Base-by-base conservation (phyloP, 192 early-diverging fungal species). In the Backusella luteola region DNA sequence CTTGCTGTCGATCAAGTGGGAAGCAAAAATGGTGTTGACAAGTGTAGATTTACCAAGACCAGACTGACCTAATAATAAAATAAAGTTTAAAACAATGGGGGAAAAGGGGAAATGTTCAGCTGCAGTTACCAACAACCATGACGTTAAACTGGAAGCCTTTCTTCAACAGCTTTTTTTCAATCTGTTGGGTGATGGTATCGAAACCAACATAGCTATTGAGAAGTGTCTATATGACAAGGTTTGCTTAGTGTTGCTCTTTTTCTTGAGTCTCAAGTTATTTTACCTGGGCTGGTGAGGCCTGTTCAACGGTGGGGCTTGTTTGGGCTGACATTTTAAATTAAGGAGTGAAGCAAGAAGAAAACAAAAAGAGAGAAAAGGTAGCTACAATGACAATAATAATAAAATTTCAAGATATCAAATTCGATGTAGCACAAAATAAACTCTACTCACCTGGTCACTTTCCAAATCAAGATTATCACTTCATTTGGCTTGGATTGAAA, bases 31-130 rank as follows among this genome's bases (percentile, higher is more conserved):
- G 84, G 96, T 99, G 89, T 99, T 99, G 85, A 98, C 92, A 75
- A 99, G 88, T 41, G 97, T 99, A 72, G 94, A 94, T 89, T 99
- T 99, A 85, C 97, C 97, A 79, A 98, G 88, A 29, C 97, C 97
- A 49, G 96, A 93, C 85, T 96, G 94, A 74, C 97, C 97, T 68
- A 68, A 35, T 92, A 73, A 56, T 73, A 32, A 36, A 63, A 74
- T 21, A 67, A 36, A 19, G 19, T 69, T 67, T 68, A 44, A 53
- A 23, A 36, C 35, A 15, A 4, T 68, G 6, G 6, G 9, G 44
- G 15, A 69, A 32, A 3, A 3, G 7, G 35, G 36, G n/a, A 23
- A 69, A 3, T 17, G 0, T 9, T 41, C 4, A 5, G 2, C 39
- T 84, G 92, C 93, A 26, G 90, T 76, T 59, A 94, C 94, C 94